These are phyloP conservation scores for Fraxinus floribunda DNA, from an alignment of 305 asterid genomes.

Conservation along the genomic window DNA sequence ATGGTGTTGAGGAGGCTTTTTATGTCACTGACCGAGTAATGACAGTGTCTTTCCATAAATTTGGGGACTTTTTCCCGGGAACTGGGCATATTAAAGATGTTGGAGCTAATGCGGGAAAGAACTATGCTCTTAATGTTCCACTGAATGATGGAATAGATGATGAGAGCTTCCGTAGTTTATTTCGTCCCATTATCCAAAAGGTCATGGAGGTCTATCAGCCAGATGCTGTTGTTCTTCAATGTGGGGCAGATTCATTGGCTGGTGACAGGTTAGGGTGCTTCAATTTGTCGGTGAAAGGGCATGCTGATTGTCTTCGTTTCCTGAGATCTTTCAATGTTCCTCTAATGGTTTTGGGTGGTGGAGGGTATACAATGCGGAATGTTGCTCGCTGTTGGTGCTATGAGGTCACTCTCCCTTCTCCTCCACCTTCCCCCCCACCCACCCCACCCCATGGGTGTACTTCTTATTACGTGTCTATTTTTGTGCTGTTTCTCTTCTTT, in stretches of 20 bases:
- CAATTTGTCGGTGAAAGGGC: slow-evolving; percentile 85
- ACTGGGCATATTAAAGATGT: slow-evolving; percentile 80
- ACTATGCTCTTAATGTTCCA: slow-evolving; percentile 87
- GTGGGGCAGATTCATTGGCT: slow-evolving; percentile 92
- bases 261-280: slow-evolving; percentile 94
- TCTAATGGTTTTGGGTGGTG: slow-evolving; percentile 87
- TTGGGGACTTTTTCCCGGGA: slow-evolving; percentile 85
- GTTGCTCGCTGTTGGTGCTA: slow-evolving; percentile 96
- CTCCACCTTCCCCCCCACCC: too few species aligned
- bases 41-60: slow-evolving; percentile 87
- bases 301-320: slow-evolving; percentile 79
- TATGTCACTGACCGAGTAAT: slow-evolving; percentile 78
- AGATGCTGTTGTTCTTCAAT: slow-evolving; percentile 85
- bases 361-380: slow-evolving; percentile 84
- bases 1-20: slow-evolving; percentile 92
- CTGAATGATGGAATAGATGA: slow-evolving; percentile 78
- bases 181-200: slow-evolving; percentile 72
- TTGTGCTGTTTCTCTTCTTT: neutral
- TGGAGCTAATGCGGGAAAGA: slow-evolving; percentile 57
- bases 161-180: slow-evolving; percentile 57
- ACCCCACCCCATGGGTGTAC: neutral
- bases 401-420: slow-evolving; percentile 45
- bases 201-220: slow-evolving; percentile 91
- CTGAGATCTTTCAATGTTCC: slow-evolving; percentile 88
- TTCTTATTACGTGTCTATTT: neutral